Percentiles rank a stretch among this genome's conserved stretches.
These are phyloP conservation scores for Mesotaenium endlicherianum DNA, from an alignment of 139 green algal genomes.

Conservation along the genomic window DNA sequence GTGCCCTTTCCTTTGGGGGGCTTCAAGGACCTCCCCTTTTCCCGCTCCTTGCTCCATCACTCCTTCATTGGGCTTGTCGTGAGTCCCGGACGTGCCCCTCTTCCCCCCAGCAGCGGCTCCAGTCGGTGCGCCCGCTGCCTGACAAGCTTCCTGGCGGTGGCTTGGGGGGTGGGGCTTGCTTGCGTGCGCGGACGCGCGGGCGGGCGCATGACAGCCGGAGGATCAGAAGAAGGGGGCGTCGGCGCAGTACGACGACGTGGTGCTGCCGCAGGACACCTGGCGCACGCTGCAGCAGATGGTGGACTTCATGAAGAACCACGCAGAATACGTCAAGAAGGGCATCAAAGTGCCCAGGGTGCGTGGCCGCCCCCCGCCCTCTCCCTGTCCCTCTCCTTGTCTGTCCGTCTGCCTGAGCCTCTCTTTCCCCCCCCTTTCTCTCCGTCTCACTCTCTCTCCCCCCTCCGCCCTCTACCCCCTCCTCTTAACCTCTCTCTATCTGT, in stretches of 20 bases:
- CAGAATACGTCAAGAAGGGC: background rate
- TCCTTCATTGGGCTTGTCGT: too few relatives aligned
- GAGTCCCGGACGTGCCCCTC: too few relatives aligned
- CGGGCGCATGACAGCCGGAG: too few relatives aligned
- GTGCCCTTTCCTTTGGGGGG: background rate
- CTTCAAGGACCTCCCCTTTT: background rate
- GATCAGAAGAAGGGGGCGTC: background rate
- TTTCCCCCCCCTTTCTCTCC: background rate
- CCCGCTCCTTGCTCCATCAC: too few relatives aligned
- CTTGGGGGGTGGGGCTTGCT: background rate
- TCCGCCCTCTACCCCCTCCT: background rate
- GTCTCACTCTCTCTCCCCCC: background rate
- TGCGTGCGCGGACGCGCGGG: background rate
- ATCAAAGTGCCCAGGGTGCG: conserved; percentile 4
- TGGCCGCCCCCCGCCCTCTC: background rate
- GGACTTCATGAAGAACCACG: conserved; percentile 10
- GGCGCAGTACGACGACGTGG: conserved; percentile 20
- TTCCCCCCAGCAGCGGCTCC: background rate
- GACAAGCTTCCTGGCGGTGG: background rate
- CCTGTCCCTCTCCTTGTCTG: background rate
- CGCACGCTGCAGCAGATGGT: conserved; percentile 13
- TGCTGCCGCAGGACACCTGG: conserved; percentile 1
- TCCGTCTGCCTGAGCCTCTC: background rate
- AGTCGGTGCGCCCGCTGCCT: too few relatives aligned
- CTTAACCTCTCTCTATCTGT: too few relatives aligned